phyloP scores from a whole-genome alignment of 192 early-diverging fungal species.

The Spizellomyces punctatus region DNA sequence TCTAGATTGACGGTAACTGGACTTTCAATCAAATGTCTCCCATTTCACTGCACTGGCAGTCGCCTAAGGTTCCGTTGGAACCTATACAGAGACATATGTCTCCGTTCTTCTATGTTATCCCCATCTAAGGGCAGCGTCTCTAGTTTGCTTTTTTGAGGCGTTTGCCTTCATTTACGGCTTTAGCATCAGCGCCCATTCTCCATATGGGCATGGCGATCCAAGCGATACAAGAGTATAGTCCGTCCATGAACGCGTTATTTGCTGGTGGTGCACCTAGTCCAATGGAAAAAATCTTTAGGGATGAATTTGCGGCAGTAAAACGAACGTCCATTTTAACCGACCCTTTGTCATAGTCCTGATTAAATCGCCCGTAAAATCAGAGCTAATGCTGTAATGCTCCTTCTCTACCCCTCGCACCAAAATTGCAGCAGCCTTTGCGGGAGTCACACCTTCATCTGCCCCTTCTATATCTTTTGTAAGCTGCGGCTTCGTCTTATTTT shows the following conservation, averaged over 20 bases:
- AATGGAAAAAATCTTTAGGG: neutral
- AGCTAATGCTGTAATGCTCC: conserved; percentile 40
- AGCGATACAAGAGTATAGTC: conserved; percentile 10
- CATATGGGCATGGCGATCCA: conserved; percentile 18
- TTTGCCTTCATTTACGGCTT: too few relatives aligned
- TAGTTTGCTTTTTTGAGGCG: too few relatives aligned
- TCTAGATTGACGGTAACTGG: neutral
- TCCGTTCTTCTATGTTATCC: too few relatives aligned
- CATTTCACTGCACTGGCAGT: too few relatives aligned
- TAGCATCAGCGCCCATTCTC: conserved; percentile 11
- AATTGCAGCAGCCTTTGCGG: conserved; percentile 39
- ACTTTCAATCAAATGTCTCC: too few relatives aligned
- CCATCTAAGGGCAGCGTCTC: too few relatives aligned
- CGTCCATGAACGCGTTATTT: conserved; percentile 12
- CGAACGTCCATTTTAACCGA: neutral
- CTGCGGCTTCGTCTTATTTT: conserved; percentile 51
- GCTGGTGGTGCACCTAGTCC: conserved; percentile 11
- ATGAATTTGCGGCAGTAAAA: neutral
- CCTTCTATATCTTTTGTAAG: conserved; percentile 49
- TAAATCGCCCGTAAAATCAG: conserved; percentile 48
- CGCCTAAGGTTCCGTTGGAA: too few relatives aligned
- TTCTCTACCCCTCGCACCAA: conserved; percentile 40
- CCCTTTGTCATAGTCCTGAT: conserved; percentile 27
- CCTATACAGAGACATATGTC: too few relatives aligned
- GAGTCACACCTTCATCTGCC: conserved; percentile 28